These are phyloP conservation scores for Hyphodiscus sp. DNA, from an alignment of 2,329 filamentous ascomycete species.

Conservation along the genomic window DNA sequence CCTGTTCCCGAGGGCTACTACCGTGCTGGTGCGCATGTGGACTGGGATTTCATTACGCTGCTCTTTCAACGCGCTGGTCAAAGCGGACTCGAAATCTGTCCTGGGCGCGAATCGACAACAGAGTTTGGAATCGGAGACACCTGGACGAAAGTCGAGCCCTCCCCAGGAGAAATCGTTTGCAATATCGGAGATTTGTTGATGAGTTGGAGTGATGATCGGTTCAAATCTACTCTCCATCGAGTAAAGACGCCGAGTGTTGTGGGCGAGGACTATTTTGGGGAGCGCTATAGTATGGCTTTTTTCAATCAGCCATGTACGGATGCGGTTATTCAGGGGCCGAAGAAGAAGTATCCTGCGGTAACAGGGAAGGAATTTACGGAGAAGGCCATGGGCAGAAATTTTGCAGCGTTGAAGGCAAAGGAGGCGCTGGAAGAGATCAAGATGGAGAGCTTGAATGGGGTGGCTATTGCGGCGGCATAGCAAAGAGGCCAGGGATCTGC, in stretches of 20 bases:
- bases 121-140: conserved; percentile 51
- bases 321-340: conserved; percentile 51
- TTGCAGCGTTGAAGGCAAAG: conserved; percentile 44
- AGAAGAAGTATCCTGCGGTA: conserved; percentile 54
- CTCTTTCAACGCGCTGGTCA: conserved; percentile 57
- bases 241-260: conserved; percentile 48
- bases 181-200: conserved; percentile 62
- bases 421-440: conserved; percentile 18
- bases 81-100: conserved; percentile 58
- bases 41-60: conserved; percentile 57
- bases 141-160: conserved; percentile 56
- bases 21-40: conserved; percentile 56
- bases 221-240: conserved; percentile 57
- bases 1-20: conserved; percentile 41
- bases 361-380: conserved; percentile 55
- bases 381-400: conserved; percentile 51
- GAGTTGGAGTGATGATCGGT: conserved; percentile 61
- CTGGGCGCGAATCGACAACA: conserved; percentile 53
- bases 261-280: conserved; percentile 48
- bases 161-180: conserved; percentile 50
- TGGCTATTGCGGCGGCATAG: neutral
- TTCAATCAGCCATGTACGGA: conserved; percentile 59
- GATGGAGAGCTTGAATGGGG: neutral
- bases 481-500: neutral
- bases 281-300: conserved; percentile 58